phyloP scores from a whole-genome alignment of 352 stramenopile species.

The Globisporangium irregulare region DNA sequence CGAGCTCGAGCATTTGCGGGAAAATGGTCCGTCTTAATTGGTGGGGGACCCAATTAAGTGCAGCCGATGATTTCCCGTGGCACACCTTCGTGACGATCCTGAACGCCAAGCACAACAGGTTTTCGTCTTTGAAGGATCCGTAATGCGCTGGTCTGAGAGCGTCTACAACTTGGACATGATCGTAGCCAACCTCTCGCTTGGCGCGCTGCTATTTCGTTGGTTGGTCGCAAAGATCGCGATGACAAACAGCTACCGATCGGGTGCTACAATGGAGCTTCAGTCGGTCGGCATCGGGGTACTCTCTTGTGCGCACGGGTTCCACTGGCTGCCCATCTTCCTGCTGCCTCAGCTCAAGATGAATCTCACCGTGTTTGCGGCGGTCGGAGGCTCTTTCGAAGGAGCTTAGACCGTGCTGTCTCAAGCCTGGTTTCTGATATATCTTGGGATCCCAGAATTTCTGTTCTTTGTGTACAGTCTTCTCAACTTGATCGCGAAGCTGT shows the following conservation, averaged over 20 bases:
- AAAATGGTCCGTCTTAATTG: background rate
- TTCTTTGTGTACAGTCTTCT: slow-evolving; percentile 27
- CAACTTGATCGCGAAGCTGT: slow-evolving; percentile 18
- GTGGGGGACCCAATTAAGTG: slow-evolving; percentile 19
- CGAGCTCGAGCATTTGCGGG: background rate
- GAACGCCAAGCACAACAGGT: slow-evolving; percentile 27
- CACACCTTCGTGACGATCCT: slow-evolving; percentile 15
- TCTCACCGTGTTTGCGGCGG: slow-evolving; percentile 24
- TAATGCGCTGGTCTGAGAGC: slow-evolving; percentile 12
- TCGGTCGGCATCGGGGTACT: slow-evolving; percentile 20
- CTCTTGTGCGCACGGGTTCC: slow-evolving; percentile 17
- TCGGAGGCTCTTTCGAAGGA: slow-evolving; percentile 25
- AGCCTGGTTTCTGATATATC: slow-evolving; percentile 36
- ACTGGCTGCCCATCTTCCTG: slow-evolving; percentile 16
- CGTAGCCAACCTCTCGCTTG: slow-evolving; percentile 34
- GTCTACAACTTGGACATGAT: slow-evolving; percentile 33
- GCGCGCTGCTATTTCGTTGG: slow-evolving; percentile 32
- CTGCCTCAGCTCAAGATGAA: slow-evolving; percentile 20
- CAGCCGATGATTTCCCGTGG: background rate
- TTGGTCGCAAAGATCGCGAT: slow-evolving; percentile 19
- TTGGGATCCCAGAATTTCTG: slow-evolving; percentile 23
- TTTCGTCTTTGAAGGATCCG: slow-evolving; percentile 15
- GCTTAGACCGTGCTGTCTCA: slow-evolving; percentile 13
- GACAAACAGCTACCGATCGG: background rate
- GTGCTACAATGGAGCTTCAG: background rate